Evolutionary conservation across 2,329 filamentous ascomycete species (phyloP).

Genomic region (Fusarium sp.): DNA sequence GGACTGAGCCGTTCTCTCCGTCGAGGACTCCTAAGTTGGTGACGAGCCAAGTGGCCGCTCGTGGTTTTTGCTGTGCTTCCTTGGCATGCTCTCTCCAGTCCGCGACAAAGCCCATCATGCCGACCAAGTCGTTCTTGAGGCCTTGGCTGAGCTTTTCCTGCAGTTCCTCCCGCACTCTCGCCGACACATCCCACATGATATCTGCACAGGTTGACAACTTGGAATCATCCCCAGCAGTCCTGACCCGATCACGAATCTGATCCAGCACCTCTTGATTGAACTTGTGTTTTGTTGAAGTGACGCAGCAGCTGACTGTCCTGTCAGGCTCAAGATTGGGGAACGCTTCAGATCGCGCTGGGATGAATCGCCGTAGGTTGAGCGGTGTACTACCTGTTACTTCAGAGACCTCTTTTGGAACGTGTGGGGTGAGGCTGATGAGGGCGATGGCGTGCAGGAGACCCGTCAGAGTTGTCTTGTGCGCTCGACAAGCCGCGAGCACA

Average conservation of each 20-base stretch:
- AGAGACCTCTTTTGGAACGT: not conserved
- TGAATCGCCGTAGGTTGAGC: conserved; percentile 38
- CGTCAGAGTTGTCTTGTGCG: conserved; percentile 44
- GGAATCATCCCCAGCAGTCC: not conserved
- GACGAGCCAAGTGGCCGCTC: conserved; percentile 29
- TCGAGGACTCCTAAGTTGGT: conserved; percentile 46
- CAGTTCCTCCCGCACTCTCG: conserved; percentile 26
- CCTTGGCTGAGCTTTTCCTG: conserved; percentile 25
- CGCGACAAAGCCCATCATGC: conserved; percentile 32
- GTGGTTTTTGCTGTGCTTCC: conserved; percentile 24
- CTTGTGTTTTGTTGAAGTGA: conserved; percentile 18
- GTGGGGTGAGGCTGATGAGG: conserved; percentile 31
- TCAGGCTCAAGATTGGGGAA: conserved; percentile 28
- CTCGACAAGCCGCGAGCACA: not conserved
- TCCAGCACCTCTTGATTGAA: conserved; percentile 1
- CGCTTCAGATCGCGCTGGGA: conserved; percentile 9
- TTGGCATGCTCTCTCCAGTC: conserved; percentile 36
- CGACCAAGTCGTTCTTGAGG: conserved; percentile 36
- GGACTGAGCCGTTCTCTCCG: conserved; percentile 1
- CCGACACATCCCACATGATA: conserved; percentile 38
- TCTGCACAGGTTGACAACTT: conserved; percentile 17
- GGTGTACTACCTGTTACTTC: conserved; percentile 30
- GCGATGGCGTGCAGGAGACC: conserved; percentile 41
- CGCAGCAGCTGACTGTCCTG: conserved; percentile 33
- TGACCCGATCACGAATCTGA: not conserved